phyloP scores from a whole-genome alignment of 805 yeast species.

The Monosporozyma yasuniensis region DNA sequence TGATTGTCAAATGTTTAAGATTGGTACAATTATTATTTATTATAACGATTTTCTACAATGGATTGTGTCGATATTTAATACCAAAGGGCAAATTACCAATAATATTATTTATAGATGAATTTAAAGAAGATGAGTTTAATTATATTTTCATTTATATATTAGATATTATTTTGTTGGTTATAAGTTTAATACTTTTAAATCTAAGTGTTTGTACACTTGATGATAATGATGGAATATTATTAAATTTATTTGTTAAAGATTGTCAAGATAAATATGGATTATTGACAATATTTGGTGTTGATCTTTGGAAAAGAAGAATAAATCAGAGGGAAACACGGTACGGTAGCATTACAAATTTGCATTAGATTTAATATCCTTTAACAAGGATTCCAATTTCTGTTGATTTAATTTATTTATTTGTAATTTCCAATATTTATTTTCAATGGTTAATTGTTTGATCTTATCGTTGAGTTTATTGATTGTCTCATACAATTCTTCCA shows the following conservation, averaged over 20 bases:
- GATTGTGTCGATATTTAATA: neutral
- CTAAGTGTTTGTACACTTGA: no score
- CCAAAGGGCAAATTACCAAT: neutral
- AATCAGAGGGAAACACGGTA: neutral
- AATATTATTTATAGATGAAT: neutral
- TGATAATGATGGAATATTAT: no score
- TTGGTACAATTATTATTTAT: neutral
- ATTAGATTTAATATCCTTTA: neutral
- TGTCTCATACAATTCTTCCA: slow-evolving; percentile 12
- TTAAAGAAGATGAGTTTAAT: neutral
- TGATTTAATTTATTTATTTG: slow-evolving; percentile 23
- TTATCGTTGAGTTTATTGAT: slow-evolving; percentile 16
- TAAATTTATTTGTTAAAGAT: no score
- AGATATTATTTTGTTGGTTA: no score
- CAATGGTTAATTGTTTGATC: slow-evolving; percentile 19
- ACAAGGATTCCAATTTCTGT: slow-evolving; percentile 12
- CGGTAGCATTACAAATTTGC: neutral
- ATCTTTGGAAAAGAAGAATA: neutral
- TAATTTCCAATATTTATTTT: slow-evolving; percentile 26
- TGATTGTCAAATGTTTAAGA: neutral
- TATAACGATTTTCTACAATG: neutral
- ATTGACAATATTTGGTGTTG: neutral
- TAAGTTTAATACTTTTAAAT: no score
- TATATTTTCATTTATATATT: neutral
- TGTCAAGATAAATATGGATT: neutral